A percentile compares a stretch with the other conserved stretches of the same genome.
phyloP scores from a whole-genome alignment of 2,329 filamentous ascomycete species.

The Diaporthe ampelina region DNA sequence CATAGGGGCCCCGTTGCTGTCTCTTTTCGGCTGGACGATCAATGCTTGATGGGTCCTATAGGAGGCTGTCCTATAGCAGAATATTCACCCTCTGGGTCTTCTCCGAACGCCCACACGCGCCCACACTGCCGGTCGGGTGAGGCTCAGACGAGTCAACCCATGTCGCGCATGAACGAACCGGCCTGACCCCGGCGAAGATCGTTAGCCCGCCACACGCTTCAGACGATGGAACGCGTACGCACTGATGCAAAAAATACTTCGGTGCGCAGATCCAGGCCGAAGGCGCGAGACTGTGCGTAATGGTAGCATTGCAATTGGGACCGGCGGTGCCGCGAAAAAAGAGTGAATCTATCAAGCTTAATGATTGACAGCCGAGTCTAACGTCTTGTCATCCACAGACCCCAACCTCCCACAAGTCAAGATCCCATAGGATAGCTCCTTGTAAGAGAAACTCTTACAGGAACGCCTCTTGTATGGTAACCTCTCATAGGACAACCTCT shows the following conservation, averaged over 20 bases:
- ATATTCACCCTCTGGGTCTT: background rate
- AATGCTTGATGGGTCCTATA: background rate
- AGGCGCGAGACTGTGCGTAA: slow-evolving; percentile 18
- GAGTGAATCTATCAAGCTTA: slow-evolving; percentile 5
- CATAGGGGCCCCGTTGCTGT: background rate
- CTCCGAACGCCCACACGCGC: background rate
- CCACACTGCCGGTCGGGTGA: slow-evolving; percentile 1
- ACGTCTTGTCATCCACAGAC: background rate
- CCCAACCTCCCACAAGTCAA: too few species aligned
- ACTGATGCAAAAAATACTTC: slow-evolving; percentile 27
- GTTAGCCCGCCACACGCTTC: slow-evolving; percentile 12
- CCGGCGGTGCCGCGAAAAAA: background rate
- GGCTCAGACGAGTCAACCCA: background rate
- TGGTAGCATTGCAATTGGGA: background rate
- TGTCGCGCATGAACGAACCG: slow-evolving; percentile 24
- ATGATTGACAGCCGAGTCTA: background rate
- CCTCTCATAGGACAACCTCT: too few species aligned
- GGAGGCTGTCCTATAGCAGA: too few species aligned
- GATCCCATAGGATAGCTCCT: too few species aligned
- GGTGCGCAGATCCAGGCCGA: slow-evolving; percentile 7
- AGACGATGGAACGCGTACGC: slow-evolving; percentile 13
- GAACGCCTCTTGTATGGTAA: too few species aligned
- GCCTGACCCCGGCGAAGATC: slow-evolving; percentile 25
- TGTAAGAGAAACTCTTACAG: too few species aligned
- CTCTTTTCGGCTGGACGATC: slow-evolving; percentile 2